A percentile compares a stretch with the other conserved stretches of the same genome.
These are phyloP conservation scores for Apophysomyces ossiformis DNA, from an alignment of 371 early-diverging fungal species.

Conservation along the genomic window DNA sequence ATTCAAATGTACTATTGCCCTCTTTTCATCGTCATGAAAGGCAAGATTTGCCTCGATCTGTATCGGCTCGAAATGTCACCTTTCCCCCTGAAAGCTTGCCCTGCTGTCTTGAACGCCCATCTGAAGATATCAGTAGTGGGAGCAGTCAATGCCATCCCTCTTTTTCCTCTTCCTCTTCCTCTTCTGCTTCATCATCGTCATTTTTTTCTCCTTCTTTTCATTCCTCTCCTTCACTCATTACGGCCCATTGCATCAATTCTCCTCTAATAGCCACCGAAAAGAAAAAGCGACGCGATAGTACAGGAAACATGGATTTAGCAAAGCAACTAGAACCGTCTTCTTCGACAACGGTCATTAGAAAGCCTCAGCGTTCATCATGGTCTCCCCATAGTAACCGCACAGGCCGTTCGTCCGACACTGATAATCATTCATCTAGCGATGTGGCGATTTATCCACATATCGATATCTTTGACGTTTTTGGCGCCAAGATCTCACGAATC, in stretches of 20 bases:
- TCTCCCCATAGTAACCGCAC: constrained; percentile 34
- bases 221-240: background rate
- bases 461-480: constrained; percentile 18
- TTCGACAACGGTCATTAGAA: background rate
- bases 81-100: background rate
- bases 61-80: background rate
- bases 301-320: background rate
- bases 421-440: background rate
- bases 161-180: constrained; percentile 7
- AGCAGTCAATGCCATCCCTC: background rate
- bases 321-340: background rate
- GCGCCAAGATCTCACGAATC: constrained; percentile 19
- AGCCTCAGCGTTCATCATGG: constrained; percentile 14
- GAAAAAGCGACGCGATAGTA: background rate
- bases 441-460: constrained; percentile 14
- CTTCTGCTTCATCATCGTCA: background rate
- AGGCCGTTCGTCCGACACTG: constrained; percentile 23
- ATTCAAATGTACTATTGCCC: background rate
- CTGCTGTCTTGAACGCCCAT: constrained; percentile 1
- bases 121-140: background rate
- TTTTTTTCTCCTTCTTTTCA: background rate
- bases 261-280: background rate
- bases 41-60: background rate
- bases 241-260: background rate
- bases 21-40: background rate